Conservation (phyloP, 768 basidiomycete genomes). For the Trametes meyenii region DNA sequence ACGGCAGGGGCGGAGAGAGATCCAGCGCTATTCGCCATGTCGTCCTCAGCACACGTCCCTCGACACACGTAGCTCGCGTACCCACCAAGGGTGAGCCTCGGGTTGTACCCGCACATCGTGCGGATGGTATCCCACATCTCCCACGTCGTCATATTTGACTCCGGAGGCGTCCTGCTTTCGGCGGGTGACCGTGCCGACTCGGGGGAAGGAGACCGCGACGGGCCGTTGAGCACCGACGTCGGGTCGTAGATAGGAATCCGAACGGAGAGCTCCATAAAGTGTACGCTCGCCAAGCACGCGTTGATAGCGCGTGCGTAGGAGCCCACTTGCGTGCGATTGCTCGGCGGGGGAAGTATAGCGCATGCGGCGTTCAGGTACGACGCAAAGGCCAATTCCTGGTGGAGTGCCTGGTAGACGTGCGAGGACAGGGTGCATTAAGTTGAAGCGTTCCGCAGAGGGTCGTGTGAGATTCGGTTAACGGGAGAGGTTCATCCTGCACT, state of each 20-base stretch:
- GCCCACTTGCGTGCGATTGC: conserved; percentile 78
- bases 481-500: conserved; percentile 34
- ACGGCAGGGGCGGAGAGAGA: conserved; percentile 85
- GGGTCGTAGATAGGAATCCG: conserved; percentile 84
- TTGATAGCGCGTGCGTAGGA: conserved; percentile 93
- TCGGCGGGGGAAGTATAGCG: conserved; percentile 87
- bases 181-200: conserved; percentile 14
- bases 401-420: conserved; percentile 64
- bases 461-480: too few species aligned
- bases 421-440: background rate
- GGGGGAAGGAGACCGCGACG: conserved; percentile 29
- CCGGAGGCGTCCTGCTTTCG: conserved; percentile 19
- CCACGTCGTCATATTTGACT: conserved; percentile 63
- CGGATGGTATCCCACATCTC: conserved; percentile 99
- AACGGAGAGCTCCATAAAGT: conserved; percentile 80
- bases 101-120: conserved; percentile 83
- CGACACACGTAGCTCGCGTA: conserved; percentile 10
- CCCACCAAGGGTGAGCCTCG: conserved; percentile 72
- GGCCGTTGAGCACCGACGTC: conserved; percentile 48
- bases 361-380: conserved; percentile 87
- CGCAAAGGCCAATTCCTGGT: conserved; percentile 91
- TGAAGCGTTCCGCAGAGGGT: background rate
- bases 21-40: conserved; percentile 71
- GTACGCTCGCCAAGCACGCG: conserved; percentile 67
- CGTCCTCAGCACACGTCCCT: conserved; percentile 8